Percentiles rank a stretch among this genome's conserved stretches.
Conservation (phyloP, 108 stramenopile species). For the Discostella pseudostelligera region DNA sequence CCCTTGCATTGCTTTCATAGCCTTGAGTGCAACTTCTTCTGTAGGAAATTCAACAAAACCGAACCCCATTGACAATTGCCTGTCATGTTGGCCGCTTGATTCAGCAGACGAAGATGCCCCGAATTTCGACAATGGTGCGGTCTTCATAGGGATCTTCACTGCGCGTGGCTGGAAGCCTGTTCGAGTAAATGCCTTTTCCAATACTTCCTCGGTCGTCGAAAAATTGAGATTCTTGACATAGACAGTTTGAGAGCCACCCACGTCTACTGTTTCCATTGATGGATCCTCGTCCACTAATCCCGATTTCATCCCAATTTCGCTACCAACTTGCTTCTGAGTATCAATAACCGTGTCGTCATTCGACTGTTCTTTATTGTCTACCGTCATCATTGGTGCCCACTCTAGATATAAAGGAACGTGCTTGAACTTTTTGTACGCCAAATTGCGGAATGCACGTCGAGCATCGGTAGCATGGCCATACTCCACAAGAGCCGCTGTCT, state of each 20-base stretch:
- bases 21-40: conserved; percentile 62
- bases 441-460: conserved; percentile 82
- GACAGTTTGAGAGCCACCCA: conserved; percentile 58
- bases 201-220: conserved; percentile 75
- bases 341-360: conserved; percentile 5
- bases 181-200: conserved; percentile 63
- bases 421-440: conserved; percentile 95
- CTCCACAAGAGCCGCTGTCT: conserved; percentile 90
- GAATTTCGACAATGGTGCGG: conserved; percentile 51
- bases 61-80: conserved; percentile 89
- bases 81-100: conserved; percentile 5
- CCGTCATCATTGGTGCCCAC: conserved; percentile 87
- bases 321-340: conserved; percentile 9
- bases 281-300: conserved; percentile 44
- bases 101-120: conserved; percentile 13
- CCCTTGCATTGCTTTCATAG: conserved; percentile 81
- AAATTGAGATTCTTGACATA: conserved; percentile 98
- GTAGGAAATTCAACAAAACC: conserved; percentile 97
- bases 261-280: conserved; percentile 38
- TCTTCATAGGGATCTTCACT: conserved; percentile 89
- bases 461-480: conserved; percentile 89
- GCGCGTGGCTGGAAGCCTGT: conserved; percentile 62
- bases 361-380: conserved; percentile 16
- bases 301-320: conserved; percentile 18
- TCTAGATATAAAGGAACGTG: conserved; percentile 96